phyloP scores from a whole-genome alignment of 805 yeast genomes.

The Ogataea parapolymorpha region DNA sequence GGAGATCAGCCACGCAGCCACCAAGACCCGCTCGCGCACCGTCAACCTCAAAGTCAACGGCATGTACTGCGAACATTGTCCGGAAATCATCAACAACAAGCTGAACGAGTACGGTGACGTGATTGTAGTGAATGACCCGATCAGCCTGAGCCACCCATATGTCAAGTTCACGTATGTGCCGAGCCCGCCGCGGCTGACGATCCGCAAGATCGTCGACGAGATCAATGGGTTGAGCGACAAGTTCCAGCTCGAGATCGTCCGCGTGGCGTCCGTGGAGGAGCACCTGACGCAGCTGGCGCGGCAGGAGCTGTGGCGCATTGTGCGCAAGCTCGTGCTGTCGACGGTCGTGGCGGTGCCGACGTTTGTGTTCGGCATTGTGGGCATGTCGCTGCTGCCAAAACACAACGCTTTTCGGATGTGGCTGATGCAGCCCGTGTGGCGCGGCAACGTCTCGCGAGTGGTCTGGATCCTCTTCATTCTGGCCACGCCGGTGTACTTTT shows the following conservation, averaged over 20 bases:
- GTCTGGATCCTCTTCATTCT: conserved; percentile 64
- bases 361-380: conserved; percentile 64
- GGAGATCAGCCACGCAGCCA: conserved; percentile 45
- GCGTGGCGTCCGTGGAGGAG: conserved; percentile 60
- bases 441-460: conserved; percentile 55
- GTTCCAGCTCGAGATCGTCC: conserved; percentile 52
- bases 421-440: conserved; percentile 61
- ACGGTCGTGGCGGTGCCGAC: conserved; percentile 59
- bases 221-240: conserved; percentile 42
- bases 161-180: conserved; percentile 68
- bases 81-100: conserved; percentile 48
- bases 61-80: conserved; percentile 72
- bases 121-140: conserved; percentile 51
- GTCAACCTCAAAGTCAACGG: conserved; percentile 57
- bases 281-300: conserved; percentile 49
- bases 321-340: conserved; percentile 46
- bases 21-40: conserved; percentile 49
- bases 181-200: conserved; percentile 46
- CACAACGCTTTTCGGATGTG: conserved; percentile 43
- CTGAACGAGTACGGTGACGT: conserved; percentile 54
- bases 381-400: conserved; percentile 55
- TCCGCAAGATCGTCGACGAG: conserved; percentile 52
- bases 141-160: conserved; percentile 53
- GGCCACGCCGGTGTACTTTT: conserved; percentile 71
- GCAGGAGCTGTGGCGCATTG: conserved; percentile 45